Base-by-base conservation (phyloP, 179 eudicot species). In the Vitellaria paradoxa region DNA sequence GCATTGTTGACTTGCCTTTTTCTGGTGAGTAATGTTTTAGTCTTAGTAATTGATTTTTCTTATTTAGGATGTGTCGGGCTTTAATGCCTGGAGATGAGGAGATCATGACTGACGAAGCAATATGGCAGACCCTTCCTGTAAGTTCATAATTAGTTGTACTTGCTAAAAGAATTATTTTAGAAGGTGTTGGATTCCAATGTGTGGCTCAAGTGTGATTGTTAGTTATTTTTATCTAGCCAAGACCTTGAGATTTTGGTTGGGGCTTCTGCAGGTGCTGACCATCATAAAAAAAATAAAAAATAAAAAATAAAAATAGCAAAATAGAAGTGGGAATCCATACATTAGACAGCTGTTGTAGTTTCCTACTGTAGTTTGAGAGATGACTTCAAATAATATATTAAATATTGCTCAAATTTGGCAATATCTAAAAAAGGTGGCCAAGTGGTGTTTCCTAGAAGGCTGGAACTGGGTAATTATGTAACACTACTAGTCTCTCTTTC, bases 51-150 rank as follows among this genome's bases (percentile, higher is more conserved):
- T 6, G 14, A 12, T 76, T 49, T 70, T 68, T 21, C 55, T 67
- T 49, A 3, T 76, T 26, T 77, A 93, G 98, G 76, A 93, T 93
- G 98, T 93, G 97, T 87, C 85, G 92, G 83, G 91, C 98, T 61
- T 77, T 93, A 70, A 89, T 93, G 88, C 98, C 98, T 53, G 89
- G 87, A 73, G 98, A 93, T 81, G 97, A 91, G 30, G 97, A 91
- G 82, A 79, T 85, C 78, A 83, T 91, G 82, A 89, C 78, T 79
- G 92, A 91, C 80, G 98, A 90, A 70, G 94, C 92, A 62, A 87
- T 93, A 85, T 90, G 97, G 93, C 93, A 91, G 86, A 90, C 96
- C 73, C 97, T 93, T 85, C 96, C 97, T 68, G 97, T 91, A 81
- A 89, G 94, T 85, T 76, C 46, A 40, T 14, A 55, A 21, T 57